Conservation (phyloP, 805 yeast genomes). For the Starmerella sp. region DNA sequence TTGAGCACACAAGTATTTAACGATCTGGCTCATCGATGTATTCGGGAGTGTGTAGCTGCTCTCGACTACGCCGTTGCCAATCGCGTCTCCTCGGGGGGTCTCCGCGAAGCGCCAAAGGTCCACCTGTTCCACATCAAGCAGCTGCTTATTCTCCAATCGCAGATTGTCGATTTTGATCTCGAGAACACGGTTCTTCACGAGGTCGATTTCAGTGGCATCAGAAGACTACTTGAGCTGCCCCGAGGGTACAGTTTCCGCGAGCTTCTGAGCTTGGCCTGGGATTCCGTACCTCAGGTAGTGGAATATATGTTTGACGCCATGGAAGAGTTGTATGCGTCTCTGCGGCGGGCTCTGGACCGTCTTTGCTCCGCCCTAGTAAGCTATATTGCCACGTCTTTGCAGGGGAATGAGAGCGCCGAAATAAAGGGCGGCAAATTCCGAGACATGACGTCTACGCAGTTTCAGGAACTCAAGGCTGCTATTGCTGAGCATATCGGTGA, state of each 20-base stretch:
- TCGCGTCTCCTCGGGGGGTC: conserved; percentile 3
- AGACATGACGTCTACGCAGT: conserved; percentile 35
- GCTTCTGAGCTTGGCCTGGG: conserved; percentile 45
- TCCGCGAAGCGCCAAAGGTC: conserved; percentile 36
- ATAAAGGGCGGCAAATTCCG: conserved; percentile 30
- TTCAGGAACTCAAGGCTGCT: conserved; percentile 49
- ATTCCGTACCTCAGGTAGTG: conserved; percentile 67
- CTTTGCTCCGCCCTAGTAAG: conserved; percentile 8
- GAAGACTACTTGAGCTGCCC: conserved; percentile 36
- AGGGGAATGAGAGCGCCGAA: conserved; percentile 19
- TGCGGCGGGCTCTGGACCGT: conserved; percentile 49
- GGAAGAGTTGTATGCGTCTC: conserved; percentile 58
- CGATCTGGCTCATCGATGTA: conserved; percentile 76
- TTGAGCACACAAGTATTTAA: conserved; percentile 68
- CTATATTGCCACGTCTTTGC: conserved; percentile 30
- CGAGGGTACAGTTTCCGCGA: conserved; percentile 23
- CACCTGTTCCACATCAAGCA: conserved; percentile 62
- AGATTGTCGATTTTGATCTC: conserved; percentile 66
- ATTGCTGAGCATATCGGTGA: conserved; percentile 60
- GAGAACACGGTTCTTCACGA: conserved; percentile 57
- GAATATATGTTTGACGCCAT: conserved; percentile 73
- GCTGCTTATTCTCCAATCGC: conserved; percentile 56
- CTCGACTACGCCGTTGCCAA: conserved; percentile 27
- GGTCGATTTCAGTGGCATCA: conserved; percentile 71
- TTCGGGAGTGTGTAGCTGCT: conserved; percentile 60